phyloP scores from a whole-genome alignment of 2,329 filamentous ascomycete species.

The Colletotrichum trifolii region DNA sequence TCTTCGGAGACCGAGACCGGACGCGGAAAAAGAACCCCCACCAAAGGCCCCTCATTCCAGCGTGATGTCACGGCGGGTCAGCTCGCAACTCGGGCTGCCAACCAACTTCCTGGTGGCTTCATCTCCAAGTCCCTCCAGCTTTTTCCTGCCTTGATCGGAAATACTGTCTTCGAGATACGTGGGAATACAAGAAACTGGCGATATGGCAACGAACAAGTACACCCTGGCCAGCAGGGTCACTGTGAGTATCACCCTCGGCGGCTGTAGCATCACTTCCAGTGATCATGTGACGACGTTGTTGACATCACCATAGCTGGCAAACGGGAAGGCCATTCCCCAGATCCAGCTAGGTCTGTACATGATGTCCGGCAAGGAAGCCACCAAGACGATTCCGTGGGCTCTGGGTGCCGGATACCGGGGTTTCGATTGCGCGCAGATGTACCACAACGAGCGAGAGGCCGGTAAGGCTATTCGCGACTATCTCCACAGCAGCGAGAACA shows the following conservation, averaged over 20 bases:
- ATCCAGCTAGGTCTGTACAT: slow-evolving; percentile 81
- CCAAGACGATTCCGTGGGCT: slow-evolving; percentile 66
- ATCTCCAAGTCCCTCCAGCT: slow-evolving; percentile 6
- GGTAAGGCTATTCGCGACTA: slow-evolving; percentile 73
- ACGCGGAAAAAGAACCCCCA: slow-evolving; percentile 20
- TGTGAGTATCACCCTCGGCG: slow-evolving; percentile 1
- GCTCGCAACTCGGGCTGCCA: slow-evolving; percentile 9
- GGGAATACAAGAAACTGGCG: neutral
- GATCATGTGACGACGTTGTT: neutral
- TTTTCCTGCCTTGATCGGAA: neutral
- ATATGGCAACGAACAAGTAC: slow-evolving; percentile 27
- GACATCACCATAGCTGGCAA: slow-evolving; percentile 60
- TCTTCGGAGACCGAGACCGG: slow-evolving; percentile 32
- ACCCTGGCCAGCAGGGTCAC: slow-evolving; percentile 28
- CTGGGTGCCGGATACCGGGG: slow-evolving; percentile 64
- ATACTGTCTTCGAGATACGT: neutral
- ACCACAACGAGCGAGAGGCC: slow-evolving; percentile 76
- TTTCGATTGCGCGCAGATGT: slow-evolving; percentile 66
- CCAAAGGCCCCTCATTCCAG: slow-evolving; percentile 26
- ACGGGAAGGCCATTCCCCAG: slow-evolving; percentile 74
- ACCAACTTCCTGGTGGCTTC: neutral
- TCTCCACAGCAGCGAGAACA: slow-evolving; percentile 59
- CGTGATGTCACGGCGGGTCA: slow-evolving; percentile 37
- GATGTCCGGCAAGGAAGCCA: slow-evolving; percentile 71
- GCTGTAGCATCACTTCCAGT: neutral